Evolutionary conservation across 306 rosid species (phyloP).

Genomic region (Dalbergia oliveri): DNA sequence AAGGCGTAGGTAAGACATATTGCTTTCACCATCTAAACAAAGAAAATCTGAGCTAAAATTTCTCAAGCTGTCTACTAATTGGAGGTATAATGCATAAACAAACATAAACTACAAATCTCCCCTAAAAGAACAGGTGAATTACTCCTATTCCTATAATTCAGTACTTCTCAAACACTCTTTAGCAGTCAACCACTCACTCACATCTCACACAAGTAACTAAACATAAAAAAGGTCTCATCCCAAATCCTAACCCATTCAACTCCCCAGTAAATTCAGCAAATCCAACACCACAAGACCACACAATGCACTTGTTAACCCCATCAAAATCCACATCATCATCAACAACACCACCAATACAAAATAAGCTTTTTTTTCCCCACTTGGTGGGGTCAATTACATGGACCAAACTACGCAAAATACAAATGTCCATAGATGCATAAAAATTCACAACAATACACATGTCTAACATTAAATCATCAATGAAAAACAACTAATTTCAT

Average conservation of each 20-base stretch:
- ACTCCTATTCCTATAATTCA: neutral
- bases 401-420: neutral
- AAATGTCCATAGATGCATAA: neutral
- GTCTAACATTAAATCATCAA: neutral
- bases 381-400: neutral
- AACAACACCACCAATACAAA: no score
- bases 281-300: constrained; percentile 11
- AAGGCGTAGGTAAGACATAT: neutral
- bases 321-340: neutral
- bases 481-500: neutral
- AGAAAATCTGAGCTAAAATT: neutral
- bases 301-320: constrained; percentile 22
- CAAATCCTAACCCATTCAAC: neutral
- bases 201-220: neutral
- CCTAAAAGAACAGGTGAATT: neutral
- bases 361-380: neutral
- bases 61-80: constrained; percentile 14
- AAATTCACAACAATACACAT: neutral
- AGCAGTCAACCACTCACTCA: constrained; percentile 19
- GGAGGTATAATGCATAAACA: constrained; percentile 2
- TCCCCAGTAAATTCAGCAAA: neutral
- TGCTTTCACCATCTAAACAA: neutral
- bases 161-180: neutral
- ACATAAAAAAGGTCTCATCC: neutral
- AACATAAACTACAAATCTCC: constrained; percentile 22